Percentiles rank a stretch among this genome's conserved stretches.
Conservation (phyloP, 345 rosid genomes). For the Laguncularia racemosa region DNA sequence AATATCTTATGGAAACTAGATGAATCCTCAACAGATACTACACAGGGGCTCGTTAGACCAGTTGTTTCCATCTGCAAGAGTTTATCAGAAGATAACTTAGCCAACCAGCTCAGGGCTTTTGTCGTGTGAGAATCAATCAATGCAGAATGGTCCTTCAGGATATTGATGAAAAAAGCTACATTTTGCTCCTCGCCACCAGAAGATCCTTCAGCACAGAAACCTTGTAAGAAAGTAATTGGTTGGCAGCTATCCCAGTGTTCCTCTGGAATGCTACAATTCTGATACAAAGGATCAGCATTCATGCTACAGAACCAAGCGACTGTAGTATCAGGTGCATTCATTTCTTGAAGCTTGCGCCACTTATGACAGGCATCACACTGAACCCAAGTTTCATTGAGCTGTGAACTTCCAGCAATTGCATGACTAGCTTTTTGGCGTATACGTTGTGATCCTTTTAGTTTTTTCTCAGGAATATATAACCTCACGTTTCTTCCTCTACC, state of each 20-base stretch:
- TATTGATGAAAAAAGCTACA: slow-evolving; percentile 60
- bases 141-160: slow-evolving; percentile 60
- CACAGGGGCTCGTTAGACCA: slow-evolving; percentile 64
- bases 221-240: slow-evolving; percentile 58
- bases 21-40: slow-evolving; percentile 31
- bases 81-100: slow-evolving; percentile 51
- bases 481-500: slow-evolving; percentile 5
- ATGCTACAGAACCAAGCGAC: slow-evolving; percentile 94
- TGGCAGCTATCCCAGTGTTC: slow-evolving; percentile 60
- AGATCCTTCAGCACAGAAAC: slow-evolving; percentile 62
- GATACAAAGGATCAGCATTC: slow-evolving; percentile 59
- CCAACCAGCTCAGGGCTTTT: slow-evolving; percentile 81
- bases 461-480: no score
- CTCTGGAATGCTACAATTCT: slow-evolving; percentile 67
- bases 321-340: slow-evolving; percentile 30
- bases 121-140: slow-evolving; percentile 39
- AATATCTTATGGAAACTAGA: slow-evolving; percentile 52
- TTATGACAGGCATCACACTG: slow-evolving; percentile 90
- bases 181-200: slow-evolving; percentile 53
- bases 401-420: slow-evolving; percentile 21
- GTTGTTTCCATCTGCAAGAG: slow-evolving; percentile 78
- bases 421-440: slow-evolving; percentile 24
- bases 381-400: slow-evolving; percentile 62
- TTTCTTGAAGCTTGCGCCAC: slow-evolving; percentile 73
- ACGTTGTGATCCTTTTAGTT: slow-evolving; percentile 9